phyloP scores from a whole-genome alignment of 2,329 filamentous ascomycete species.

The Alternaria ethzedia region DNA sequence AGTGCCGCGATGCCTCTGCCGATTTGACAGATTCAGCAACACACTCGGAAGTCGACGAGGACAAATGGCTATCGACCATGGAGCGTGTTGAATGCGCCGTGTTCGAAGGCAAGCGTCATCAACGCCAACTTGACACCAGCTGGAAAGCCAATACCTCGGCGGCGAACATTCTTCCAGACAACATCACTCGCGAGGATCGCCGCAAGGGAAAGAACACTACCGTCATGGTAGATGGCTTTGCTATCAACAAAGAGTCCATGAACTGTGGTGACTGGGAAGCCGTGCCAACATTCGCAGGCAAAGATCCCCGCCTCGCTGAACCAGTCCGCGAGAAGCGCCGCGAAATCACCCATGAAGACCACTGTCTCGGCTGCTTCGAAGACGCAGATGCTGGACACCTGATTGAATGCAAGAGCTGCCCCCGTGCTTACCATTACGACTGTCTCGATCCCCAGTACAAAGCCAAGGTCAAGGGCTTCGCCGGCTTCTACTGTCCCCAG shows the following conservation, averaged over 20 bases:
- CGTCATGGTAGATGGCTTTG: slow-evolving; percentile 63
- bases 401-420: slow-evolving; percentile 59
- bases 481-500: slow-evolving; percentile 62
- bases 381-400: slow-evolving; percentile 55
- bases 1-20: slow-evolving; percentile 60
- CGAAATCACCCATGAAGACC: slow-evolving; percentile 55
- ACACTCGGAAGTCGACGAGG: slow-evolving; percentile 57
- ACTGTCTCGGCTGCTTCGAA: slow-evolving; percentile 59
- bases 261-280: slow-evolving; percentile 62
- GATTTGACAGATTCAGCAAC: slow-evolving; percentile 48
- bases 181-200: slow-evolving; percentile 56
- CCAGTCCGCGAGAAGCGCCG: slow-evolving; percentile 57
- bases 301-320: slow-evolving; percentile 60
- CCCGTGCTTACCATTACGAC: slow-evolving; percentile 60
- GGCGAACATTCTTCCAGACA: slow-evolving; percentile 47
- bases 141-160: slow-evolving; percentile 29
- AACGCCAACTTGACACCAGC: slow-evolving; percentile 46
- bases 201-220: slow-evolving; percentile 64
- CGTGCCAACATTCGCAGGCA: slow-evolving; percentile 63
- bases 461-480: slow-evolving; percentile 51
- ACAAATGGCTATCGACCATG: slow-evolving; percentile 62
- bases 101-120: slow-evolving; percentile 62
- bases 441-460: slow-evolving; percentile 56
- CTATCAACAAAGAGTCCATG: slow-evolving; percentile 63
- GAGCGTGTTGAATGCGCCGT: slow-evolving; percentile 64